phyloP scores from a whole-genome alignment of 106 monocot genomes.

The Dioscorea alata region DNA sequence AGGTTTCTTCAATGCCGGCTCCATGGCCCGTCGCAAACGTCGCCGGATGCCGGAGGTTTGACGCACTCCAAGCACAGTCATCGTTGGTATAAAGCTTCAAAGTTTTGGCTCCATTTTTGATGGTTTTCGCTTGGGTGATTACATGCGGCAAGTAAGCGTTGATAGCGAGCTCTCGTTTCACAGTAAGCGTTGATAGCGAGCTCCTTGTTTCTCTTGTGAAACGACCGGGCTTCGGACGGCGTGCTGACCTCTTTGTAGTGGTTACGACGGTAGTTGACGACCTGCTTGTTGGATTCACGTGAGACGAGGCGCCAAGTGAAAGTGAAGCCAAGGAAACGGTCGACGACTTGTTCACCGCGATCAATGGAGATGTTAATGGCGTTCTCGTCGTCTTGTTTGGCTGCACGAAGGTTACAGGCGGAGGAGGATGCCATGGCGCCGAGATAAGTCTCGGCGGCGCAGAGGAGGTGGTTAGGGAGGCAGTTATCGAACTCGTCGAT shows the following conservation, averaged over 20 bases:
- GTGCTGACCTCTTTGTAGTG: background rate
- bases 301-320: constrained; percentile 5
- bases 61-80: background rate
- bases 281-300: background rate
- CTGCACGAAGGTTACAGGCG: constrained; percentile 1
- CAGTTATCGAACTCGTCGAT: constrained; percentile 13
- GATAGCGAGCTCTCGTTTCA: no score
- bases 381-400: constrained; percentile 5
- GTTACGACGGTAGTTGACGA: background rate
- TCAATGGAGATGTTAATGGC: constrained; percentile 2
- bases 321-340: constrained; percentile 13
- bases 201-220: constrained; percentile 18
- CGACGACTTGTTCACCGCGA: constrained; percentile 2
- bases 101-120: background rate
- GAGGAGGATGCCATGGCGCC: background rate
- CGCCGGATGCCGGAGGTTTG: constrained; percentile 18
- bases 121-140: background rate
- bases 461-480: constrained; percentile 12
- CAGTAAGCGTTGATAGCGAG: no score
- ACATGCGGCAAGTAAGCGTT: constrained; percentile 17
- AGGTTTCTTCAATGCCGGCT: constrained; percentile 7
- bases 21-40: constrained; percentile 34
- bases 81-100: constrained; percentile 18
- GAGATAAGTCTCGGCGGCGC: constrained; percentile 14
- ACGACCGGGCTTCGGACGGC: background rate